Percentiles rank a stretch among this genome's conserved stretches.
Conservation (phyloP, 2,329 filamentous ascomycete species). For the Paecilomyces sp. region DNA sequence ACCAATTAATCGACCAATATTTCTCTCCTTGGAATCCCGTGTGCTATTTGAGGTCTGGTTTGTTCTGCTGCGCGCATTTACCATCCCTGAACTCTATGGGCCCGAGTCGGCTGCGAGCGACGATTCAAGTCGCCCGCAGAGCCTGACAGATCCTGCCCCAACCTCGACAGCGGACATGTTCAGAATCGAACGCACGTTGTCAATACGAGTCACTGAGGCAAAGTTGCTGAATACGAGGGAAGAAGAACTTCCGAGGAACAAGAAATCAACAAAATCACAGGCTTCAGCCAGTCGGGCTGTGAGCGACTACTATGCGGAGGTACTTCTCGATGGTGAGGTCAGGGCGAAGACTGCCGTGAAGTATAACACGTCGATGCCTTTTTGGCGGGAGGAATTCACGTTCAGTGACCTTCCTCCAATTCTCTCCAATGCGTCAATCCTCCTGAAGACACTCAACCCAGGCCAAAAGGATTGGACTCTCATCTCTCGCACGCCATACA, state of each 20-base stretch:
- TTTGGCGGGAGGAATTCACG: constrained; percentile 44
- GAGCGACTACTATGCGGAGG: constrained; percentile 42
- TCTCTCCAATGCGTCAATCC: constrained; percentile 38
- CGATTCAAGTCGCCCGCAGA: constrained; percentile 33
- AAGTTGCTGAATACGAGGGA: constrained; percentile 40
- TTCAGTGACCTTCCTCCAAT: constrained; percentile 42
- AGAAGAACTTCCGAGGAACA: constrained; percentile 23
- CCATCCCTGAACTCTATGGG: constrained; percentile 83
- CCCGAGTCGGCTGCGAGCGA: constrained; percentile 40
- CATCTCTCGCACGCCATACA: constrained; percentile 37
- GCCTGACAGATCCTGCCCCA: constrained; percentile 16
- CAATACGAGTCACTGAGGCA: constrained; percentile 55
- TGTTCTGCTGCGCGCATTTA: constrained; percentile 81
- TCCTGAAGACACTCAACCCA: constrained; percentile 40
- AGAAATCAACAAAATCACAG: constrained; percentile 25
- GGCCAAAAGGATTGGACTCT: constrained; percentile 45
- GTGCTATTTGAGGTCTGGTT: constrained; percentile 98
- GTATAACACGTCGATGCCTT: constrained; percentile 37
- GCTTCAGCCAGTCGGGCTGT: constrained; percentile 18
- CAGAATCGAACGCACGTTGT: constrained; percentile 56
- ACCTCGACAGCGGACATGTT: constrained; percentile 53
- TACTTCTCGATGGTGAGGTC: constrained; percentile 42
- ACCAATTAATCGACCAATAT: constrained; percentile 77
- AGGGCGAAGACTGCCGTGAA: constrained; percentile 43
- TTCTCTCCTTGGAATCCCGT: constrained; percentile 76